phyloP scores from a whole-genome alignment of 2,329 filamentous ascomycete genomes.

The Talaromyces islandicus region DNA sequence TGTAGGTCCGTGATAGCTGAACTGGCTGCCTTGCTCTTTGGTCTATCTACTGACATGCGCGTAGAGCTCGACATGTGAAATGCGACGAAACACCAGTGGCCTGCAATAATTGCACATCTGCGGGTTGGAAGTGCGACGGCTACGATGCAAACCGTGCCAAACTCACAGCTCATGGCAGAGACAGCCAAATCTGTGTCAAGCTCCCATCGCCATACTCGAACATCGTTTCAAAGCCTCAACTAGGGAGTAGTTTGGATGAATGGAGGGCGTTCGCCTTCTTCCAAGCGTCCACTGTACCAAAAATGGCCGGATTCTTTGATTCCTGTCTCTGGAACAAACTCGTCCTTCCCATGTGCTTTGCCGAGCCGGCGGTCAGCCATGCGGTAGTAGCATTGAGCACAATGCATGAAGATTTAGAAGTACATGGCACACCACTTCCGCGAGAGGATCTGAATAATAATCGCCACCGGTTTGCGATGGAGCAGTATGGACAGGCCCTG shows the following conservation, averaged over 20 bases:
- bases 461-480: conserved; percentile 18
- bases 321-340: conserved; percentile 13
- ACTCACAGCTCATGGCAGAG: not conserved
- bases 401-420: conserved; percentile 14
- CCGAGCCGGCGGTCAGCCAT: conserved; percentile 17
- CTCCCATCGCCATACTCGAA: not conserved
- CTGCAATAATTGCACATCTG: conserved; percentile 10
- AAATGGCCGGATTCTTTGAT: conserved; percentile 12
- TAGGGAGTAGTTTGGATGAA: conserved; percentile 12
- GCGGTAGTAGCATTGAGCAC: conserved; percentile 19
- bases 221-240: not conserved
- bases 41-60: not conserved
- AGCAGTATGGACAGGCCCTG: conserved; percentile 18
- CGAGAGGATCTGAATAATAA: conserved; percentile 8
- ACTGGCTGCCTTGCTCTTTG: no score
- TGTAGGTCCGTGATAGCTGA: conserved; percentile 5
- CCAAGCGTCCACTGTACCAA: conserved; percentile 11
- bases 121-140: conserved; percentile 16
- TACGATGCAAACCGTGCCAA: conserved; percentile 12
- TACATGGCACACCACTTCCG: conserved; percentile 7
- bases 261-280: conserved; percentile 18
- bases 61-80: conserved; percentile 13
- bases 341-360: conserved; percentile 19
- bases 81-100: conserved; percentile 14
- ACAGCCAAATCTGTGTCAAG: not conserved